A percentile compares a stretch with the other conserved stretches of the same genome.
phyloP scores from a whole-genome alignment of 352 stramenopile genomes.

The Plasmopara muralis region DNA sequence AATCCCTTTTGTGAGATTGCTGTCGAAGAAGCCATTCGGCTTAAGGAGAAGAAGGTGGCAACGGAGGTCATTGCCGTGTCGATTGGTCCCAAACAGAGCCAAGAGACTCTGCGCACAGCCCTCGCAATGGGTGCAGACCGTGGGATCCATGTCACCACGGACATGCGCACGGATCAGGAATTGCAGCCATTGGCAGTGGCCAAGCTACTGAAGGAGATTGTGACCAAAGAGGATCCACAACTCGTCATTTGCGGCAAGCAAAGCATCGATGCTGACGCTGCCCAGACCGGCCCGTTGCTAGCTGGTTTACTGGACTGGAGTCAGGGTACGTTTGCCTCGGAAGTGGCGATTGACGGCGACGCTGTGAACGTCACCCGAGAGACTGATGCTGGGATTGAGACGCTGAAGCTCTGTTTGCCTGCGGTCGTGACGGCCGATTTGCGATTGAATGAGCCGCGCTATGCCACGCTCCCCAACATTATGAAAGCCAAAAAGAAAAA shows the following conservation, averaged over 20 bases:
- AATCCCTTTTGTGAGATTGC: conserved; percentile 99
- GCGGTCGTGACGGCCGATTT: conserved; percentile 97
- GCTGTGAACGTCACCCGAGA: conserved; percentile 87
- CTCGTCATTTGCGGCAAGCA: conserved; percentile 98
- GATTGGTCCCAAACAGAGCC: conserved; percentile 95
- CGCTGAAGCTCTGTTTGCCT: conserved; percentile 83
- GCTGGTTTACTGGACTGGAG: conserved; percentile 95
- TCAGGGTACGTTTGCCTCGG: conserved; percentile 97
- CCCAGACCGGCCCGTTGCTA: conserved; percentile 91
- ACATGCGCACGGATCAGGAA: conserved; percentile 95
- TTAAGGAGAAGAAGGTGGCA: conserved; percentile 97
- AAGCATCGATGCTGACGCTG: conserved; percentile 83
- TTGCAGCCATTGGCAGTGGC: conserved; percentile 96
- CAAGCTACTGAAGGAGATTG: conserved; percentile 93
- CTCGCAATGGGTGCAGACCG: conserved; percentile 92
- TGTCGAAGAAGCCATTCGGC: conserved; percentile 95
- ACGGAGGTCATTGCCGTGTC: conserved; percentile 94
- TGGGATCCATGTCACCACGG: conserved; percentile 96
- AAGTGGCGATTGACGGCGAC: conserved; percentile 70
- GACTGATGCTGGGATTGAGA: conserved; percentile 92
- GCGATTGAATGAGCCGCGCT: conserved; percentile 97
- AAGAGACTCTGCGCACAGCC: conserved; percentile 94
- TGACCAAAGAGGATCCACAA: conserved; percentile 89
- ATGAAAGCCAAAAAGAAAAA: conserved; percentile 98
- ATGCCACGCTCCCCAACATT: conserved; percentile 99